Evolutionary conservation across 345 rosid species (phyloP).

Genomic region (Aquilaria malaccensis): DNA sequence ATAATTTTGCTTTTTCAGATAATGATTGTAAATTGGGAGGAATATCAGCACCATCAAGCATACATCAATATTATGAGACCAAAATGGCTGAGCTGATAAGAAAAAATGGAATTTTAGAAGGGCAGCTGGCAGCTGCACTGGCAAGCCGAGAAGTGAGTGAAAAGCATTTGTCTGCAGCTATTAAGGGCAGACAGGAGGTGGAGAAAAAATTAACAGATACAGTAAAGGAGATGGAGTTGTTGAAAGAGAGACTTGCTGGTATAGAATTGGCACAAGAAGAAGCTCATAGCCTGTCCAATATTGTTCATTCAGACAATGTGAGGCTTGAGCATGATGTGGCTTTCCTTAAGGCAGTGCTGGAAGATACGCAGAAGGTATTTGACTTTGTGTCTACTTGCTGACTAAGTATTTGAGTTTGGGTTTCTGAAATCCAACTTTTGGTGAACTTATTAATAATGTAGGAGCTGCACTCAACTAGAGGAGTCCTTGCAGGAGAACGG

Average conservation of each 20-base stretch:
- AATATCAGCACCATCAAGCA: constrained; percentile 41
- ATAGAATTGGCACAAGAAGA: constrained; percentile 83
- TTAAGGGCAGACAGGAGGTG: constrained; percentile 73
- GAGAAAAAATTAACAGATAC: constrained; percentile 64
- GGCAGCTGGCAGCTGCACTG: constrained; percentile 63
- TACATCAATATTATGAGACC: constrained; percentile 67
- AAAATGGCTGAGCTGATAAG: constrained; percentile 63
- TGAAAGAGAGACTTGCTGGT: constrained; percentile 77
- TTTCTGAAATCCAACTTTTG: not conserved
- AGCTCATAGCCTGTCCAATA: constrained; percentile 74
- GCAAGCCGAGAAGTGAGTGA: constrained; percentile 68
- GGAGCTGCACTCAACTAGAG: constrained; percentile 96
- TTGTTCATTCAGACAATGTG: constrained; percentile 90
- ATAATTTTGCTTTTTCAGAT: constrained; percentile 37
- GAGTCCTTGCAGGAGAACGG: constrained; percentile 92
- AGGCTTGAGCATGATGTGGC: constrained; percentile 99
- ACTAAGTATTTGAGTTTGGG: not conserved
- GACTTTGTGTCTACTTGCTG: not conserved
- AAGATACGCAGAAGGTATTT: constrained; percentile 88
- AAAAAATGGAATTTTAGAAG: constrained; percentile 71
- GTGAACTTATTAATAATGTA: constrained; percentile 19
- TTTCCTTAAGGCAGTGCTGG: constrained; percentile 89
- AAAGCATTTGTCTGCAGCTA: constrained; percentile 56
- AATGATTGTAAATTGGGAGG: constrained; percentile 35
- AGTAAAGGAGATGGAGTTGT: constrained; percentile 69